Conservation (phyloP, 495 filamentous ascomycete genomes). For the Penicillium paxilli region DNA sequence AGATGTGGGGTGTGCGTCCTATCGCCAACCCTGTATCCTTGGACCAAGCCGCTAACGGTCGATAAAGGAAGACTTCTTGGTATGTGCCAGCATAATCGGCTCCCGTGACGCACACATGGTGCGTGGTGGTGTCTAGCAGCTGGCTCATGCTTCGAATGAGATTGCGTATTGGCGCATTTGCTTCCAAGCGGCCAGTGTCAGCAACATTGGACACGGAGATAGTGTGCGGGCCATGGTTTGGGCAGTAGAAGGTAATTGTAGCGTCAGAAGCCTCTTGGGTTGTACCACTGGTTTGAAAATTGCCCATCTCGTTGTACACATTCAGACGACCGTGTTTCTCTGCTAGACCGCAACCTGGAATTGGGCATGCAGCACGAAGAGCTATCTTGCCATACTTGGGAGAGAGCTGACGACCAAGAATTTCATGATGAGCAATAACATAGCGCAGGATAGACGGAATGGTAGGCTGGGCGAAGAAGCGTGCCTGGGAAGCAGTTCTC, state of each 20-base stretch:
- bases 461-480: background rate
- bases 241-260: background rate
- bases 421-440: background rate
- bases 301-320: background rate
- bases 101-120: conserved; percentile 24
- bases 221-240: background rate
- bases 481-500: conserved; percentile 9
- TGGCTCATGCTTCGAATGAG: conserved; percentile 14
- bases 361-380: conserved; percentile 23
- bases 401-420: conserved; percentile 22
- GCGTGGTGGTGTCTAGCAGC: conserved; percentile 1
- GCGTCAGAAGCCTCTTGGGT: background rate
- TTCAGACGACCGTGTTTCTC: conserved; percentile 21
- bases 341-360: conserved; percentile 18
- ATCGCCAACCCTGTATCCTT: background rate
- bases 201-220: background rate
- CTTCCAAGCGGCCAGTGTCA: conserved; percentile 21
- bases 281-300: background rate
- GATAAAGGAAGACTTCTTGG: conserved; percentile 25
- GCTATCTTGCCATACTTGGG: conserved; percentile 25
- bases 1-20: conserved; percentile 1
- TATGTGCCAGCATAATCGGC: conserved; percentile 32
- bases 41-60: conserved; percentile 9
- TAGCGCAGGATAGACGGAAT: background rate
- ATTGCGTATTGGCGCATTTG: conserved; percentile 25